Percentiles rank a stretch among this genome's conserved stretches.
phyloP scores from a whole-genome alignment of 78 protist genomes.

The Bodo saltans region DNA sequence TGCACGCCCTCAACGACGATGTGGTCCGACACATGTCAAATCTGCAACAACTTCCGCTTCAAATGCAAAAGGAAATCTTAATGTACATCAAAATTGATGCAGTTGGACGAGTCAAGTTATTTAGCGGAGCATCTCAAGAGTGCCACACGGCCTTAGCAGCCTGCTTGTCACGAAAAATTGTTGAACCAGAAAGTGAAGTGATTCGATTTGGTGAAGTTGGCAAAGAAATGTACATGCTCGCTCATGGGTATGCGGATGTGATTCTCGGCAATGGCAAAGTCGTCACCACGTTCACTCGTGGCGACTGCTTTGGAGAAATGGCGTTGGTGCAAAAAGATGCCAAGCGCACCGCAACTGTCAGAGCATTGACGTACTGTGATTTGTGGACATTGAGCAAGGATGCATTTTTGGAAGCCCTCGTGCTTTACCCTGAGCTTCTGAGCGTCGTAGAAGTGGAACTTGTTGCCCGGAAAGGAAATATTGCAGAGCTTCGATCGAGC shows the following conservation, averaged over 20 bases:
- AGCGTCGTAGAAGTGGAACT: too few relatives aligned
- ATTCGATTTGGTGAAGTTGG: conserved; percentile 16
- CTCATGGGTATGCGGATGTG: conserved; percentile 22
- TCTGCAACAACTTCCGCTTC: not conserved
- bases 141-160: not conserved
- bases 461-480: too few relatives aligned
- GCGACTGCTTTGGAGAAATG: not conserved
- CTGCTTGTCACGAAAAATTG: not conserved
- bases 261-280: not conserved
- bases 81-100: not conserved
- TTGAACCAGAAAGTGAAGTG: conserved; percentile 3
- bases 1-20: conserved; percentile 6
- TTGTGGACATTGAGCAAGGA: not conserved
- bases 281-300: not conserved
- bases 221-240: conserved; percentile 16
- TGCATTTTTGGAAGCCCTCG: not conserved
- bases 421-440: conserved; percentile 2
- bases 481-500: too few relatives aligned
- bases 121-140: not conserved
- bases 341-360: conserved; percentile 4
- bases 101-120: not conserved
- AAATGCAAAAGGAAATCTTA: conserved; percentile 4
- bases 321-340: not conserved
- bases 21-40: not conserved
- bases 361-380: conserved; percentile 16